Evolutionary conservation across 129 eudicot genomes (phyloP), one percentile per base, ranked within the genome.

Genomic region (Oenanthe sinensis): DNA sequence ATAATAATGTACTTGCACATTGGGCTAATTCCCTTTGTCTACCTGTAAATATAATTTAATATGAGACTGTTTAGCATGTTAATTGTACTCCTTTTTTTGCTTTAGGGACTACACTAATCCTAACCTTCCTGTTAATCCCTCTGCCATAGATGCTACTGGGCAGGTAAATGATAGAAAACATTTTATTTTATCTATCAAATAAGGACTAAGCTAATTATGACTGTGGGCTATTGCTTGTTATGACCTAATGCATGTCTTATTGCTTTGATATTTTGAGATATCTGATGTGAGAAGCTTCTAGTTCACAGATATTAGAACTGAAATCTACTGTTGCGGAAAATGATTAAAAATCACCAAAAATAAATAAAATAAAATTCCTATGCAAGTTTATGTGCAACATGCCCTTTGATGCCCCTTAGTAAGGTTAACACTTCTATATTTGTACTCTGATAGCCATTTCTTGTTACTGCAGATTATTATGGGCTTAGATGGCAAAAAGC

Each of bases 51-150:
- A 9, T n/a, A 26, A 16, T 67, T 67, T 30, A 67, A 14, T 26
- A 20, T 43, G 47, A n/a, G 20, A 46, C 9, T 44, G 33, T 78
- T 50, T 68, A 33, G 24, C 36, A 76, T 47, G 75, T 20, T 83
- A 16, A 75, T 73, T 36, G 33, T 71, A n/a, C 48, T 80, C 40
- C 1, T 78, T 42, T 78, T 78, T 42, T 70, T 79, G 37, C 15
- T 81, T 82, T 78, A 93, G 98, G 96, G 98, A 95, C 80, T 95
- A 95, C 80, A 92, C 98, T 14, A 95, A 95, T 85, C 97, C 94
- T 49, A 83, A 81, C 79, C 97, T 95, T 82, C 98, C 98, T 39
- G 96, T 95, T 73, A 95, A 96, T 81, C 90, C 97, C 5, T 91
- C 98, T 22, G 98, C 98, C 45, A 95, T 92, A 55, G 98, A 95